Conservation (phyloP, 139 green algal genomes). For the Trebouxia sp. region DNA sequence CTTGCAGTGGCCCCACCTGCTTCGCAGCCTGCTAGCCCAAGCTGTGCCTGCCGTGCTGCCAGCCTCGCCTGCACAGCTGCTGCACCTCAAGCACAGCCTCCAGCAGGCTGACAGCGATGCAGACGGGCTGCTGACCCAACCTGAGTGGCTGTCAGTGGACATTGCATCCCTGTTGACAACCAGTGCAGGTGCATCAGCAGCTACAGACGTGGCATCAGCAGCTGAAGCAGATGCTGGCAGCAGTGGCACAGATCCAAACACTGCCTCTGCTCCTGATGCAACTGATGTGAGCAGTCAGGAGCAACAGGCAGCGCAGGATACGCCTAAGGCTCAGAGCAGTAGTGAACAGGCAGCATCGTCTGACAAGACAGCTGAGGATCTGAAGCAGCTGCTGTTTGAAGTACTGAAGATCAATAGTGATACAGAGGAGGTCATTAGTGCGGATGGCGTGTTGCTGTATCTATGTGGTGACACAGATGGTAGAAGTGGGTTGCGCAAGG, state of each 20-base stretch:
- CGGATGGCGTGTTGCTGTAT: no score
- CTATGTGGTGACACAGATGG: neutral
- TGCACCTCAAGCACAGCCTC: neutral
- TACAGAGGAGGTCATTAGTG: neutral
- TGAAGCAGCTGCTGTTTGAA: conserved; percentile 13
- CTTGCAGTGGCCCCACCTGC: conserved; percentile 28
- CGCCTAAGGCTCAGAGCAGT: no score
- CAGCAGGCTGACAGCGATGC: conserved; percentile 15
- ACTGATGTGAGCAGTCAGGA: no score
- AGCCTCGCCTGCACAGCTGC: conserved; percentile 1
- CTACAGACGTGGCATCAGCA: neutral
- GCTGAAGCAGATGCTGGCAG: neutral
- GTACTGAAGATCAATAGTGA: neutral
- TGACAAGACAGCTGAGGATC: neutral
- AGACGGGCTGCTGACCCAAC: conserved; percentile 15
- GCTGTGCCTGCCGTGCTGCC: neutral
- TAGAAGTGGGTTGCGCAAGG: conserved; percentile 8
- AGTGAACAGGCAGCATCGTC: neutral
- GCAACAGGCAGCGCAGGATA: no score
- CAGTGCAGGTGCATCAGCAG: neutral
- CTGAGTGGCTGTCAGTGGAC: neutral
- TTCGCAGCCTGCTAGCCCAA: neutral
- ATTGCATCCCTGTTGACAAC: neutral
- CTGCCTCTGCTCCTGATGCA: neutral
- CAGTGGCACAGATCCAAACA: neutral